phyloP scores from a whole-genome alignment of 345 rosid genomes.

The Populus ilicifolia region DNA sequence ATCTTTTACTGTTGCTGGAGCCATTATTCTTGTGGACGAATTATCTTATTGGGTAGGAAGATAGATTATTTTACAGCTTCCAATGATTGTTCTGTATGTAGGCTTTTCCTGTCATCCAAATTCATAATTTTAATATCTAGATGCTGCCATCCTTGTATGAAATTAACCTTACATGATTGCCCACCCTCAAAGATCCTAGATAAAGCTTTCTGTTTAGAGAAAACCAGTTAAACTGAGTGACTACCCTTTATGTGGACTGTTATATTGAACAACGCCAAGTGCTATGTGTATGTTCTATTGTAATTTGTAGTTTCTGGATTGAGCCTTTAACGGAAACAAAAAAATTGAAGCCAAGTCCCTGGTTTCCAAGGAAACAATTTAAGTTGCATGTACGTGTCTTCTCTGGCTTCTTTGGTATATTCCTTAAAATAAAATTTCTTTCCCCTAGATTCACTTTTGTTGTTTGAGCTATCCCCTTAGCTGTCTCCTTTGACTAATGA shows the following conservation, averaged over 20 bases:
- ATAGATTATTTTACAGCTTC: too few species aligned
- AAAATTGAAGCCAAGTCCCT: background rate
- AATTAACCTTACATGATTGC: background rate
- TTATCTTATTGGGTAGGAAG: too few species aligned
- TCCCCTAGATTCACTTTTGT: too few species aligned
- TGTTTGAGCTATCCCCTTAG: background rate
- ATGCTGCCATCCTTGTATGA: background rate
- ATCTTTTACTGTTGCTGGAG: too few species aligned
- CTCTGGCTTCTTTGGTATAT: background rate
- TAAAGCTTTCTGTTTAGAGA: background rate
- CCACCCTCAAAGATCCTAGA: background rate
- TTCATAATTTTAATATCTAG: too few species aligned
- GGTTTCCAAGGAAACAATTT: background rate
- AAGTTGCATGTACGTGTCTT: background rate
- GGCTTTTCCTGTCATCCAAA: too few species aligned
- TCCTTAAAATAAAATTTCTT: too few species aligned
- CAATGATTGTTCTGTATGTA: too few species aligned
- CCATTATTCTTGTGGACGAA: too few species aligned
- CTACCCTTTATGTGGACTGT: background rate
- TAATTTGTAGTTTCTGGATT: background rate
- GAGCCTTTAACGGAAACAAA: background rate
- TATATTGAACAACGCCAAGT: background rate
- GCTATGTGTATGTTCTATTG: background rate
- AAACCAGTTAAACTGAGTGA: background rate
- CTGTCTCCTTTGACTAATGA: conserved; percentile 19